Evolutionary conservation across 192 early-diverging fungal species (phyloP), one percentile per base, ranked within the genome.

Genomic region (Podila minutissima): DNA sequence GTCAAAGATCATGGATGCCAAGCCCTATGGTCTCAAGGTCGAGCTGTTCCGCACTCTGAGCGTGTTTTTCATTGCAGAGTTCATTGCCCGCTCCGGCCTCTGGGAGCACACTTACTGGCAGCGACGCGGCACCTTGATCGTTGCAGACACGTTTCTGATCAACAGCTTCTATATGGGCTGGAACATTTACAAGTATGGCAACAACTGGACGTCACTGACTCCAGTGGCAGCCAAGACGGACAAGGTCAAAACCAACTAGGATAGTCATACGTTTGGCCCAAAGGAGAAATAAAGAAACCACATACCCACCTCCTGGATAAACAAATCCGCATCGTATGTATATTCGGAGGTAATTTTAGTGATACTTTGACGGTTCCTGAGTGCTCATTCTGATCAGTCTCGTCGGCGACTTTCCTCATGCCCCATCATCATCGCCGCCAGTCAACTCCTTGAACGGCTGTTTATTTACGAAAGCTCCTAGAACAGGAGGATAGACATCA

Each of bases 101-200:
- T 81, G 66, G 38, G 46, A 73, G 24, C 77, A 81, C 57, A 81
- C 77, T 0, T 81, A 81, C 22, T 81, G 77, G 77, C 50, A 81
- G 77, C 63, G 77, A 61, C 70, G 77, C 3, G 20, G 60, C 4
- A 81, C 77, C 8, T 57, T 81, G 62, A 17, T 73, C 28, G 77
- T 81, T 10, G 77, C 77, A 0, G 77, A 81, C 31, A 81, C 77
- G 1, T 81, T 73, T 63, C 65, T 73, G 64, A 66, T 73, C 15
- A 73, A 71, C 33, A 73, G 71, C 31, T 68, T 81, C 70, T 81
- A 73, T 62, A 20, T 81, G 31, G 71, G 77, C 24, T 81, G 77
- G 77, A 81, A 81, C 46, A 73, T 81, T 73, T 81, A 81, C 67
- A 81, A 81, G 63, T 55, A 73, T 9, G 77, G 77, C 59, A 59